Conservation (phyloP, 371 early-diverging fungal species). For the Saksenaea vasiformis region DNA sequence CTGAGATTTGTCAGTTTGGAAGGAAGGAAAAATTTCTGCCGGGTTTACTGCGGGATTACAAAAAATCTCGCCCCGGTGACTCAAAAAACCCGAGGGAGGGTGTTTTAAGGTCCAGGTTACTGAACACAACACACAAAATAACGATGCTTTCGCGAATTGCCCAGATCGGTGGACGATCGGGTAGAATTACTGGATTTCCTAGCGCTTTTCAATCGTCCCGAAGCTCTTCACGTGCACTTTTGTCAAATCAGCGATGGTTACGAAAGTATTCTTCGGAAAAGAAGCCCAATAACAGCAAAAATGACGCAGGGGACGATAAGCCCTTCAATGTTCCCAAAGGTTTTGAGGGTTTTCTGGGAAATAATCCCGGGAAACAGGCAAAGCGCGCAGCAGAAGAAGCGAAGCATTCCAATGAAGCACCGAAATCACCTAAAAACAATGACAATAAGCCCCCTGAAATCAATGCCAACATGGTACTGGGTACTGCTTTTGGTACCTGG, state of each 20-base stretch:
- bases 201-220: slow-evolving; percentile 7
- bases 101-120: neutral
- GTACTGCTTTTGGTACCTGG: slow-evolving; percentile 53
- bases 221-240: neutral
- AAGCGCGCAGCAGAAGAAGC: slow-evolving; percentile 16
- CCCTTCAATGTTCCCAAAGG: slow-evolving; percentile 36
- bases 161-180: slow-evolving; percentile 18
- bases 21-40: too few relatives aligned
- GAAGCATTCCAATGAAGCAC: slow-evolving; percentile 7
- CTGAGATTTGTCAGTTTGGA: too few relatives aligned
- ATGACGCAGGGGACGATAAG: slow-evolving; percentile 23
- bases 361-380: slow-evolving; percentile 9
- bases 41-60: too few relatives aligned
- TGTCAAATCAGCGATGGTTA: neutral
- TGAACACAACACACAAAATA: neutral
- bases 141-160: slow-evolving; percentile 15
- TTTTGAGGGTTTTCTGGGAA: slow-evolving; percentile 45
- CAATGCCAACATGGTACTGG: slow-evolving; percentile 52
- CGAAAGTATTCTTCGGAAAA: slow-evolving; percentile 14
- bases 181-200: slow-evolving; percentile 13
- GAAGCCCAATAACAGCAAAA: slow-evolving; percentile 27
- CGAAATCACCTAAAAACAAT: slow-evolving; percentile 12
- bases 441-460: slow-evolving; percentile 20
- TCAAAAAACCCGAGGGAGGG: neutral
- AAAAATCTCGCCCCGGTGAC: too few relatives aligned